phyloP scores from a whole-genome alignment of 768 basidiomycete species.

The Inosperma sp. region DNA sequence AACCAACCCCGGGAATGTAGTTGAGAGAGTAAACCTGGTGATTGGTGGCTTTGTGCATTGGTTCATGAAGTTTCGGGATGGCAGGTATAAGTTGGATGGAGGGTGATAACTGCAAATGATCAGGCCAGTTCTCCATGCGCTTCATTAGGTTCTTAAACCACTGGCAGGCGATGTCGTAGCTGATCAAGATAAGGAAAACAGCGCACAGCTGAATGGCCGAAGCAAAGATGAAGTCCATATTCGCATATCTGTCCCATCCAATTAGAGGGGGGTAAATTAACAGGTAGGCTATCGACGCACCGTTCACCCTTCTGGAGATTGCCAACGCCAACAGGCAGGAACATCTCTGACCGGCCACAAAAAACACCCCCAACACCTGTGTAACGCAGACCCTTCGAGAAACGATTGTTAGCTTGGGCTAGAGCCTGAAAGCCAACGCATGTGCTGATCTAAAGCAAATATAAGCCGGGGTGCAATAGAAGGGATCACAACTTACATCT shows the following conservation, averaged over 20 bases:
- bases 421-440: conserved; percentile 24
- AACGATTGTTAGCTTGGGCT: no score
- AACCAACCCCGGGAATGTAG: conserved; percentile 19
- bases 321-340: conserved; percentile 21
- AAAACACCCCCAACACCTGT: no score
- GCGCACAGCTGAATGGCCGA: neutral
- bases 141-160: no score
- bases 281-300: neutral
- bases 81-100: conserved; percentile 9
- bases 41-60: conserved; percentile 21
- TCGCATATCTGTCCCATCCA: conserved; percentile 6
- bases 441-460: conserved; percentile 16
- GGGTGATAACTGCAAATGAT: neutral
- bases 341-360: no score
- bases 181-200: conserved; percentile 5
- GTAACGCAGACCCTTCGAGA: conserved; percentile 15
- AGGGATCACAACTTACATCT: conserved; percentile 5
- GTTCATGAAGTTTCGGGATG: conserved; percentile 31
- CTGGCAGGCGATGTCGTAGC: conserved; percentile 32
- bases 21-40: no score
- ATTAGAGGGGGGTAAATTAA: neutral
- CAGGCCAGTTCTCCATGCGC: conserved; percentile 12
- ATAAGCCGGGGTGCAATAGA: neutral
- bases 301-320: conserved; percentile 32
- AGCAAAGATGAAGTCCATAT: conserved; percentile 14